These are phyloP conservation scores for Hypoxylon sp. DNA, from an alignment of 2,329 filamentous ascomycete genomes.

Conservation along the genomic window DNA sequence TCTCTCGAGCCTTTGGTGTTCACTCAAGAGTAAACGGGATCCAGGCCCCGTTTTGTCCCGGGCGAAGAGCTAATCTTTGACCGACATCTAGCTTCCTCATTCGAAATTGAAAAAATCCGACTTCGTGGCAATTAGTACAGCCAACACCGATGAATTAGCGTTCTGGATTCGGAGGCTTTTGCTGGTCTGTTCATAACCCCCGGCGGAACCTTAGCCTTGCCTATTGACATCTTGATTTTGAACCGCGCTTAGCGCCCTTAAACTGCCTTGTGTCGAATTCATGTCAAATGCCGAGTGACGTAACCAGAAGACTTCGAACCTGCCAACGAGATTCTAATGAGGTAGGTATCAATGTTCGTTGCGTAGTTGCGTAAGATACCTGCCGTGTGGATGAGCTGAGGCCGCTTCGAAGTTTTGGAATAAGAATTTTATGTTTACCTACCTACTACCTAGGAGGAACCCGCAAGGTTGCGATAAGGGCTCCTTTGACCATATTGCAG, in stretches of 20 bases:
- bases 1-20: conserved; percentile 1
- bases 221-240: neutral
- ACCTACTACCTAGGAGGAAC: neutral
- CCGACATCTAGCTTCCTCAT: neutral
- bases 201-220: neutral
- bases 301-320: neutral
- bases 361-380: neutral
- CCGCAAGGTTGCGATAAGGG: neutral
- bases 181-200: conserved; percentile 22
- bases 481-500: neutral
- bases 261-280: conserved; percentile 15
- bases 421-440: neutral
- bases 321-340: neutral
- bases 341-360: neutral
- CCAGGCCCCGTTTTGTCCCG: neutral
- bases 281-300: neutral
- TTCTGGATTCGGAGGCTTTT: conserved; percentile 10
- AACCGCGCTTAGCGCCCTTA: conserved; percentile 30
- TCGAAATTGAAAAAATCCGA: neutral
- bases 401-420: neutral
- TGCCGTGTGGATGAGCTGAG: neutral
- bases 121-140: conserved; percentile 15
- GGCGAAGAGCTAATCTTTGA: neutral
- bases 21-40: neutral
- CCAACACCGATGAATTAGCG: neutral